Evolutionary conservation across 805 yeast species (phyloP), one percentile per base, ranked within the genome.

Genomic region (Hanseniaspora mollemarum): DNA sequence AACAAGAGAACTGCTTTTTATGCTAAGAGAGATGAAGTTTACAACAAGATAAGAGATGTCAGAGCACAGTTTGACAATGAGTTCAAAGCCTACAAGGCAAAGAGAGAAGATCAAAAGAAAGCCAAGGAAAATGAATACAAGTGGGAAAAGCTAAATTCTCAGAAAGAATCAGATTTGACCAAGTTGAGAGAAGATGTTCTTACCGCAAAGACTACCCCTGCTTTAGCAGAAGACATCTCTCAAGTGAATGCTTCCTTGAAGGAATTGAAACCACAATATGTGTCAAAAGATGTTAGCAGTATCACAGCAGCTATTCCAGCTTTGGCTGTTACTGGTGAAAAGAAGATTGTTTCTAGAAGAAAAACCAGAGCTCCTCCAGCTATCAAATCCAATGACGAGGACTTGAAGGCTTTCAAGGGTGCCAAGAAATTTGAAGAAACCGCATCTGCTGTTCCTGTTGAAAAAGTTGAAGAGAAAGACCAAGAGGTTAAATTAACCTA

Each of bases 221-320:
- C 96, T 25, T 88, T 83, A 69, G 77, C 81, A 53, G 69, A 69
- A 41, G 95, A 92, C 69, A 81, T 90, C 60, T 73, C 74, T 57
- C 71, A 81, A 55, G 83, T 92, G 60, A 85, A 87, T 66, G 70
- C 75, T 51, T 73, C 87, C 63, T 73, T 88, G 63, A 62, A 69
- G 33, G 77, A 77, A 67, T 85, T 92, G 59, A 95, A 87, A 62
- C 92, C 94, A 58, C 62, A 81, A 43, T 80, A 77, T 67, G 29
- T 31, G 12, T 7, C 33, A 19, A 6, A 26, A 13, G 28, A 62
- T 29, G 64, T 62, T 38, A 58, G 63, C 40, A 55, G 62, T 32
- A 57, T 67, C 18, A 51, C 63, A 44, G 57, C 59, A 43, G 54
- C 60, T 37, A 56, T 56, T 53, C 62, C 59, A 53, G 53, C 56